A percentile compares a stretch with the other conserved stretches of the same genome.
Evolutionary conservation across 805 yeast species (phyloP).

Genomic region (Ogataea allantospora): DNA sequence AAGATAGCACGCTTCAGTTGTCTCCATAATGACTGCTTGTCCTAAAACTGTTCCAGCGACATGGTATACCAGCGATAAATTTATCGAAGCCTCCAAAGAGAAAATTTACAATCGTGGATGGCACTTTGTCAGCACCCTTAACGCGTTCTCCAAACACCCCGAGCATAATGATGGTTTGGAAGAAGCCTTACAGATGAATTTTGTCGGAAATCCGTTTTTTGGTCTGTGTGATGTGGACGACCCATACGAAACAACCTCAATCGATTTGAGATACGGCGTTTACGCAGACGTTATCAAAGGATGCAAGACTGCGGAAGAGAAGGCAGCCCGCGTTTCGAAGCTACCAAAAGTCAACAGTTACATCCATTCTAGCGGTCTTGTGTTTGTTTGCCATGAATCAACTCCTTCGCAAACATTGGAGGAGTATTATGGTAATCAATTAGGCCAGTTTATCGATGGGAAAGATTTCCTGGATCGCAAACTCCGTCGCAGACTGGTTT

Average conservation of each 20-base stretch:
- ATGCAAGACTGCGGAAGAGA: conserved; percentile 14
- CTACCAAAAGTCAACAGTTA: conserved; percentile 24
- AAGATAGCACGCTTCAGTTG: not conserved
- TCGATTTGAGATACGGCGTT: conserved; percentile 28
- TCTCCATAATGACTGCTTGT: not conserved
- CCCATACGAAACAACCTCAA: conserved; percentile 12
- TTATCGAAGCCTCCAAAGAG: conserved; percentile 21
- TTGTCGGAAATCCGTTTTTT: conserved; percentile 28
- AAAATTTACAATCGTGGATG: conserved; percentile 30
- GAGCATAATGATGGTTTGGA: conserved; percentile 15
- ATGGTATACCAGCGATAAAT: conserved; percentile 30
- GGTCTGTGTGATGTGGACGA: conserved; percentile 28
- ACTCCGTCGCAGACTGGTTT: conserved; percentile 24
- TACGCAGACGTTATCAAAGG: conserved; percentile 22
- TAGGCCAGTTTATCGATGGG: conserved; percentile 21
- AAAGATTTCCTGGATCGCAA: conserved; percentile 20
- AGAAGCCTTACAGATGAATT: conserved; percentile 27
- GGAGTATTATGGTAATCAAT: conserved; percentile 23
- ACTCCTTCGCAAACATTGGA: conserved; percentile 17
- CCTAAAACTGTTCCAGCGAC: conserved; percentile 25
- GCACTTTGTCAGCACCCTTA: conserved; percentile 27
- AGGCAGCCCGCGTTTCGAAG: conserved; percentile 7
- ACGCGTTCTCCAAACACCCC: conserved; percentile 21
- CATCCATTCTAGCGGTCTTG: conserved; percentile 27
- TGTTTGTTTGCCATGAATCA: conserved; percentile 27